Percentiles rank a stretch among this genome's conserved stretches.
These are phyloP conservation scores for Cyphellophora europaea DNA, from an alignment of 2,329 filamentous ascomycete species.

Conservation along the genomic window DNA sequence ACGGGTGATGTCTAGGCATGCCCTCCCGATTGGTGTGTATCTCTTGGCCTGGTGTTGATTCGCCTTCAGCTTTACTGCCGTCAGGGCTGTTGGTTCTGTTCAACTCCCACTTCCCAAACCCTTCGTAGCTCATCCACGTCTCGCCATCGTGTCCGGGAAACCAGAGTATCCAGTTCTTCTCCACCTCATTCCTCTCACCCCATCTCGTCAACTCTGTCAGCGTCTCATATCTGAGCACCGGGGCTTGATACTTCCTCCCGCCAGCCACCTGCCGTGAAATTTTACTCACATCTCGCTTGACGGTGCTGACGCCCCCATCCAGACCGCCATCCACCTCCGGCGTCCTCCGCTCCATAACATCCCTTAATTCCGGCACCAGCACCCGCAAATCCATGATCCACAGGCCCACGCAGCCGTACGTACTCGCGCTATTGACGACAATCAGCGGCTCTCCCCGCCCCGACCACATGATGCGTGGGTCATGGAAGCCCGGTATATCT, in stretches of 20 bases:
- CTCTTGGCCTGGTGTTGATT: too few relatives aligned
- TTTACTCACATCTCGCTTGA: not conserved
- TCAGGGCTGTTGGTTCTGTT: too few relatives aligned
- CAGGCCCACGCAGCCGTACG: conserved; percentile 25
- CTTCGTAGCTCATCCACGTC: conserved; percentile 29
- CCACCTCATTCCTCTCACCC: conserved; percentile 23
- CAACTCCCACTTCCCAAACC: conserved; percentile 12
- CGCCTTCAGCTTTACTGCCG: too few relatives aligned
- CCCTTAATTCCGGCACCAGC: conserved; percentile 9
- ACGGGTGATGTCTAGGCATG: too few relatives aligned
- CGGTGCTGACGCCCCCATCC: too few relatives aligned
- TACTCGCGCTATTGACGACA: conserved; percentile 26
- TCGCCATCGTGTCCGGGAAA: conserved; percentile 20
- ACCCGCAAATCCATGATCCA: conserved; percentile 24
- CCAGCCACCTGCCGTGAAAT: not conserved
- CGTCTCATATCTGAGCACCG: conserved; percentile 19
- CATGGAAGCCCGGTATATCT: conserved; percentile 32
- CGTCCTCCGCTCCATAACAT: conserved; percentile 3
- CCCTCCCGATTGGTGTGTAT: too few relatives aligned
- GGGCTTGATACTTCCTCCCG: conserved; percentile 4
- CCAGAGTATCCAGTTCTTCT: conserved; percentile 34
- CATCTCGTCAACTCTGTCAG: conserved; percentile 28
- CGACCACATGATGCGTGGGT: conserved; percentile 31
- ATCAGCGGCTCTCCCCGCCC: conserved; percentile 30
- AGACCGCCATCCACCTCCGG: not conserved